These are phyloP conservation scores for Trichosporon inkin DNA, from an alignment of 1,284 basidiomycete genomes.

Conservation along the genomic window DNA sequence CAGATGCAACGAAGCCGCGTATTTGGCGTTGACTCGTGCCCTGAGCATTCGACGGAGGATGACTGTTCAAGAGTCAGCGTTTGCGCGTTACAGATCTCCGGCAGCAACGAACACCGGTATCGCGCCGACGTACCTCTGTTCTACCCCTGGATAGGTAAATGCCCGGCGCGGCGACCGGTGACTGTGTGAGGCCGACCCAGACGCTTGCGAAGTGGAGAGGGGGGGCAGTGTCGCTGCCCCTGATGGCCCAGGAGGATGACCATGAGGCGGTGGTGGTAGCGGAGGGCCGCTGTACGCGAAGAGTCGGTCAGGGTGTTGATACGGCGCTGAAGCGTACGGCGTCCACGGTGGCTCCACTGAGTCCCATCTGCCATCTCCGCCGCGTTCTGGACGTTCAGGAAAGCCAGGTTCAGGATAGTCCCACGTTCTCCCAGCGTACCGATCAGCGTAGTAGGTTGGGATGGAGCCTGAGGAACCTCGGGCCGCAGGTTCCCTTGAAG, in stretches of 20 bases:
- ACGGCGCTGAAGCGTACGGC: neutral
- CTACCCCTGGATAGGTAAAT: neutral
- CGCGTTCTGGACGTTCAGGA: neutral
- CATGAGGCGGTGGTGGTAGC: neutral
- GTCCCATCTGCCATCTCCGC: neutral
- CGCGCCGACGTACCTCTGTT: neutral
- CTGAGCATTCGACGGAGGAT: neutral
- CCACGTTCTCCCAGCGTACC: neutral
- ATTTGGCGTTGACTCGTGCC: neutral
- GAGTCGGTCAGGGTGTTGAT: neutral
- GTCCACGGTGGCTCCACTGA: neutral
- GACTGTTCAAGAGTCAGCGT: neutral
- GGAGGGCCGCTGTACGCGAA: neutral
- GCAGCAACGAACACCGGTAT: neutral
- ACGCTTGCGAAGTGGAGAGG: neutral
- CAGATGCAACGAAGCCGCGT: neutral
- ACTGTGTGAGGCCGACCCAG: neutral
- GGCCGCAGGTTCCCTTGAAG: neutral
- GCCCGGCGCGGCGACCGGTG: neutral
- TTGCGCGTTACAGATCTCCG: neutral
- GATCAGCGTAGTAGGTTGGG: neutral
- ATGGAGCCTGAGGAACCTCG: neutral
- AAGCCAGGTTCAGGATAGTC: neutral
- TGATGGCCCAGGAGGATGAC: neutral
- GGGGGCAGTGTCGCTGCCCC: neutral